phyloP scores from a whole-genome alignment of 2,329 filamentous ascomycete genomes.

The Exserohilum rostratum region DNA sequence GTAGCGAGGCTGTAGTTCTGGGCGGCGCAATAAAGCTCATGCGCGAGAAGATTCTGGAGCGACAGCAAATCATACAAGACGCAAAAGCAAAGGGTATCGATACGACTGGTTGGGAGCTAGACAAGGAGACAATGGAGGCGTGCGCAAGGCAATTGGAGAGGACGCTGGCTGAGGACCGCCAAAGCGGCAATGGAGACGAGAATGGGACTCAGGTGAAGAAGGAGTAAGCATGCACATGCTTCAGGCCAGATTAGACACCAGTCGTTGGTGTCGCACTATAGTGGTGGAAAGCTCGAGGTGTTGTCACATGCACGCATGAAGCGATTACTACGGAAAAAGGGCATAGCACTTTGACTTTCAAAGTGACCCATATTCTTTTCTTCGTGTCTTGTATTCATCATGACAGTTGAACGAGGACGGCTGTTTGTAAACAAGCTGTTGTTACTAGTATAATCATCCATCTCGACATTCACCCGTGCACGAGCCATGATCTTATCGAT shows the following conservation, averaged over 20 bases:
- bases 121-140: slow-evolving; percentile 36
- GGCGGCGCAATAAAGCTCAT: slow-evolving; percentile 58
- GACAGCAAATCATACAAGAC: slow-evolving; percentile 45
- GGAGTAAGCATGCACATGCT: background rate
- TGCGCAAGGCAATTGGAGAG: slow-evolving; percentile 36
- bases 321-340: background rate
- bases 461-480: slow-evolving; percentile 20
- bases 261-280: too few relatives aligned
- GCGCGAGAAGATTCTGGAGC: slow-evolving; percentile 48
- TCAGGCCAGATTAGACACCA: background rate
- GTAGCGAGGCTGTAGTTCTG: slow-evolving; percentile 85
- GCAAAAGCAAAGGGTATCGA: slow-evolving; percentile 46
- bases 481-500: slow-evolving; percentile 30
- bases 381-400: background rate
- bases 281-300: background rate
- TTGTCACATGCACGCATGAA: background rate
- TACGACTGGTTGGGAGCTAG: slow-evolving; percentile 40
- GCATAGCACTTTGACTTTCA: background rate
- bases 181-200: slow-evolving; percentile 9
- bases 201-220: slow-evolving; percentile 20
- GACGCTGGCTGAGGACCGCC: slow-evolving; percentile 27
- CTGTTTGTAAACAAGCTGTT: too few relatives aligned
- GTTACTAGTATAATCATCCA: background rate
- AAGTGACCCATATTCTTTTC: background rate
- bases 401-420: background rate